Evolutionary conservation across 1,139 yeast genomes (phyloP).

Genomic region (Pichia sp.): DNA sequence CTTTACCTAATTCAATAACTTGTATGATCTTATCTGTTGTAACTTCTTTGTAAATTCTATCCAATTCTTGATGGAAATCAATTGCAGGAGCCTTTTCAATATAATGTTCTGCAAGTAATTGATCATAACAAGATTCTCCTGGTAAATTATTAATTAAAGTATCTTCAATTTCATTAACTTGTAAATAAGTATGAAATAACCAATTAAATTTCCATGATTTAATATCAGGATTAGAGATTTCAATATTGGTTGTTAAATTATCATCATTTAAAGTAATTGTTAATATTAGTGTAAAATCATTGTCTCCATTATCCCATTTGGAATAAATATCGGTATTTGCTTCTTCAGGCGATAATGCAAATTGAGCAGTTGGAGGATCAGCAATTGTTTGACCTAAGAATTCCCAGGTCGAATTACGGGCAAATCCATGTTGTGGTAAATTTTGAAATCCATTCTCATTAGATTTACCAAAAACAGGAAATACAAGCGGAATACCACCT

Average conservation of each 20-base stretch:
- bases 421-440: constrained; percentile 96
- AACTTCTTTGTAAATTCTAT: constrained; percentile 69
- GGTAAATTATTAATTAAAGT: constrained; percentile 70
- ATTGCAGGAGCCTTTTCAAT: constrained; percentile 68
- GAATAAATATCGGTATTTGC: constrained; percentile 48
- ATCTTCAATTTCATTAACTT: constrained; percentile 69
- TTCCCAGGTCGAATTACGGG: constrained; percentile 86
- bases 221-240: constrained; percentile 64
- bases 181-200: constrained; percentile 90
- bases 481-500: constrained; percentile 95
- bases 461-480: constrained; percentile 89
- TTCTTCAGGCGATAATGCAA: constrained; percentile 82
- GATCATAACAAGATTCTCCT: constrained; percentile 69
- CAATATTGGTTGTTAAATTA: constrained; percentile 59
- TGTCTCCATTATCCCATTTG: constrained; percentile 55
- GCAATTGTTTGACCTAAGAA: constrained; percentile 73
- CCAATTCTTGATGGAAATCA: constrained; percentile 72
- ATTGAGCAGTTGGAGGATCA: constrained; percentile 68
- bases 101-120: constrained; percentile 56
- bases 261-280: constrained; percentile 55
- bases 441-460: constrained; percentile 34
- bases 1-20: constrained; percentile 62
- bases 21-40: constrained; percentile 51
- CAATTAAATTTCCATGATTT: constrained; percentile 78
- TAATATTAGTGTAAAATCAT: constrained; percentile 72